These are phyloP conservation scores for Mycena vitilis DNA, from an alignment of 768 basidiomycete species.

Conservation along the genomic window DNA sequence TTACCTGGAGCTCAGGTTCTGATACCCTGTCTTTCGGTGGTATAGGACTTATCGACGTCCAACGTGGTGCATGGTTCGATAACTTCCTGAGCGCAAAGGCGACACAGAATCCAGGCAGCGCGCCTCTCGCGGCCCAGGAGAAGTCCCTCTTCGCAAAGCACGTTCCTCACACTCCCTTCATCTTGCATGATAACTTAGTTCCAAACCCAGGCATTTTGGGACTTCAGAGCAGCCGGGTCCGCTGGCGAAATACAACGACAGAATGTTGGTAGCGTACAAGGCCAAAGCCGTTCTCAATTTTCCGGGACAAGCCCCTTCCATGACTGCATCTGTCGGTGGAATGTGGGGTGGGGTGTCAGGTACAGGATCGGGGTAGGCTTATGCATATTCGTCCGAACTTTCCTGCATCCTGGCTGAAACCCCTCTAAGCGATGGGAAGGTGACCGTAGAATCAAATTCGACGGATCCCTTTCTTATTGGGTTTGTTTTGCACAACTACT, in stretches of 20 bases:
- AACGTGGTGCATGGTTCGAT: conserved; percentile 16
- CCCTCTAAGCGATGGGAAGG: background rate
- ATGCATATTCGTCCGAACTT: no score
- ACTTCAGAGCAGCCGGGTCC: background rate
- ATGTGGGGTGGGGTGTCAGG: background rate
- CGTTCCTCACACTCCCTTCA: background rate
- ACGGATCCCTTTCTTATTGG: conserved; percentile 4
- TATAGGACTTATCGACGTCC: background rate
- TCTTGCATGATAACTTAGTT: background rate
- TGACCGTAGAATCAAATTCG: background rate
- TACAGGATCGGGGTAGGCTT: no score
- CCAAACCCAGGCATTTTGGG: conserved; percentile 1
- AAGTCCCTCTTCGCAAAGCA: background rate
- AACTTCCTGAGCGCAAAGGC: background rate
- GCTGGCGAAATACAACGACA: conserved; percentile 7
- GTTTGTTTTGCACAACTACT: conserved; percentile 4
- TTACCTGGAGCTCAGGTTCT: background rate
- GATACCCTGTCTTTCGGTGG: background rate
- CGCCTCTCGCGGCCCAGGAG: background rate
- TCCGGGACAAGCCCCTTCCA: no score
- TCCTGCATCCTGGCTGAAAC: background rate
- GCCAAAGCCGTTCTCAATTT: background rate
- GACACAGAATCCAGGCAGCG: background rate
- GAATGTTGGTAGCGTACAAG: background rate
- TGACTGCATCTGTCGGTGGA: background rate